Conservation (phyloP, 164 flowering plant species). For the Dillenia suffruticosa region DNA sequence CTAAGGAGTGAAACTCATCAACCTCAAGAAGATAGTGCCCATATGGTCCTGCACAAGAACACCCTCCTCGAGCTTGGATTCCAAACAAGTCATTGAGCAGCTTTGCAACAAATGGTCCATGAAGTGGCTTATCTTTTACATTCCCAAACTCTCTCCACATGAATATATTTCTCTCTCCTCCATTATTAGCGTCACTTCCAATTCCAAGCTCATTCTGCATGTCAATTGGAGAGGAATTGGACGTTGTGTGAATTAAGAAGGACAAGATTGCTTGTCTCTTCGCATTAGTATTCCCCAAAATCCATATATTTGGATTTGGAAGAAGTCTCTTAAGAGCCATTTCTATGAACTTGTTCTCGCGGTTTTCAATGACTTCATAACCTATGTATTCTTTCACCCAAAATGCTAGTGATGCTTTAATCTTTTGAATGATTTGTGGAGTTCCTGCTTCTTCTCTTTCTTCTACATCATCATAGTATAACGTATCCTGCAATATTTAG, state of each 20-base stretch:
- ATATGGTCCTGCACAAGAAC: conserved; percentile 91
- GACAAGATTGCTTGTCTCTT: conserved; percentile 67
- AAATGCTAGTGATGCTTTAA: conserved; percentile 71
- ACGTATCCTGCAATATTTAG: conserved; percentile 48
- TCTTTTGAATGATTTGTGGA: conserved; percentile 61
- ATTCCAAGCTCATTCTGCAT: no score
- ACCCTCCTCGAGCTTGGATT: conserved; percentile 83
- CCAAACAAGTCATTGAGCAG: conserved; percentile 90
- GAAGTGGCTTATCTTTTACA: conserved; percentile 56
- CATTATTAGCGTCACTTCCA: not conserved
- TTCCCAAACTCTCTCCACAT: conserved; percentile 45
- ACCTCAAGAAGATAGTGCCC: conserved; percentile 59
- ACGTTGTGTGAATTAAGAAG: conserved; percentile 51
- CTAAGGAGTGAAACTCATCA: conserved; percentile 34
- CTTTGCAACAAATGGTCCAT: conserved; percentile 67
- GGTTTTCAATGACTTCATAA: conserved; percentile 34
- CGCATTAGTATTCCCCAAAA: conserved; percentile 54
- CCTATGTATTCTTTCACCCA: conserved; percentile 87
- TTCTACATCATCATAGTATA: conserved; percentile 63
- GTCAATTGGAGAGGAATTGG: conserved; percentile 9
- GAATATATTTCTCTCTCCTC: conserved; percentile 9
- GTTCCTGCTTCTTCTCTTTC: conserved; percentile 86
- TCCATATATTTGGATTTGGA: conserved; percentile 42
- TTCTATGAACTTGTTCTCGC: conserved; percentile 33
- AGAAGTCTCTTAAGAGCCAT: conserved; percentile 57